A percentile compares a stretch with the other conserved stretches of the same genome.
Conservation (phyloP, 1,284 basidiomycete species). For the Apiotrichum gracile region DNA sequence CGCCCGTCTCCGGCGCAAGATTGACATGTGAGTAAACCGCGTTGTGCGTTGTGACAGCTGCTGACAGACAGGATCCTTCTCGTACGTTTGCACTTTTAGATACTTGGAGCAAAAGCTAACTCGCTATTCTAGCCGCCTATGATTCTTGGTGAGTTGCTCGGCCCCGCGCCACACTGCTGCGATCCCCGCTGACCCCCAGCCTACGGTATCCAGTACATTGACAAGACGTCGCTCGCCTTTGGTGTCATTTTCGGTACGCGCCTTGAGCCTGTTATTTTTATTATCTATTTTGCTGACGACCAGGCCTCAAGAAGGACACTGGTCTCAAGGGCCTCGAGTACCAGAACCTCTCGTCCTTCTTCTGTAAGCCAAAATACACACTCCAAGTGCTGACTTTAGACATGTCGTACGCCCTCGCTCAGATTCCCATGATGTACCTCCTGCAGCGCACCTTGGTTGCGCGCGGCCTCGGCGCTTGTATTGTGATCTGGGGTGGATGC, state of each 20-base stretch:
- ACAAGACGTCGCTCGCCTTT: constrained; percentile 17
- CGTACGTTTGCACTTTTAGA: neutral
- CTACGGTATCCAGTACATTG: constrained; percentile 11
- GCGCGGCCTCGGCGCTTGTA: constrained; percentile 9
- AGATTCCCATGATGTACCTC: constrained; percentile 22
- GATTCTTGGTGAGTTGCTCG: no score
- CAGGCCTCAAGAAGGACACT: constrained; percentile 18
- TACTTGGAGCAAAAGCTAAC: neutral
- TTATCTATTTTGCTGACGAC: neutral
- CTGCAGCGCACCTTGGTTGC: constrained; percentile 28
- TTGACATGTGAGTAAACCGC: constrained; percentile 9
- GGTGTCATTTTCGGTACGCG: constrained; percentile 20
- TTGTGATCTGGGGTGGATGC: constrained; percentile 19
- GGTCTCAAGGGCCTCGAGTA: constrained; percentile 14
- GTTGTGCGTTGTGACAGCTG: neutral
- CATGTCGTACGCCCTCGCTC: constrained; percentile 20
- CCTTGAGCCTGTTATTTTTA: neutral
- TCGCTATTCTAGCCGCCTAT: no score
- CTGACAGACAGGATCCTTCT: neutral
- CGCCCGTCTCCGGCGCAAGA: constrained; percentile 10
- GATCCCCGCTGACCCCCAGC: neutral
- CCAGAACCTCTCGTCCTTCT: constrained; percentile 16
- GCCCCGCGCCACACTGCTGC: no score
- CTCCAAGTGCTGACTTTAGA: constrained; percentile 1
- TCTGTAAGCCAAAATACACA: constrained; percentile 9